These are phyloP conservation scores for Citrus maxima DNA, from an alignment of 345 rosid genomes.

Conservation along the genomic window DNA sequence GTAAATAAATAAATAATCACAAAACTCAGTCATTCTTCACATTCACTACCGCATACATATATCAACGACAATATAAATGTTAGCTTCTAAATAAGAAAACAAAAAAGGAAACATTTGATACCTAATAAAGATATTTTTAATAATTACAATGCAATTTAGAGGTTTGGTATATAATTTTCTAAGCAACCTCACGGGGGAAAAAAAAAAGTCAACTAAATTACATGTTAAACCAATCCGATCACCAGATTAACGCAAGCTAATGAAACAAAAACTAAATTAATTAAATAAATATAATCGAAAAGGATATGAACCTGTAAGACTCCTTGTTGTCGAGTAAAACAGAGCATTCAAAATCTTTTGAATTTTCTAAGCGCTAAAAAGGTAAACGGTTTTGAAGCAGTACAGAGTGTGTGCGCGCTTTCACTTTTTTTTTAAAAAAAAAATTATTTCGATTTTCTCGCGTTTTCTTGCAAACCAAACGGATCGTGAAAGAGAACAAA, in stretches of 20 bases:
- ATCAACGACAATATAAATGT: background rate
- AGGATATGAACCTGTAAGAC: background rate
- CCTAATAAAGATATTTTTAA: background rate
- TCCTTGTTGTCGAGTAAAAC: background rate
- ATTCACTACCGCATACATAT: background rate
- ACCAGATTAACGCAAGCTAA: background rate
- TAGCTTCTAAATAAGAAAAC: background rate
- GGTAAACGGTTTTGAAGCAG: background rate
- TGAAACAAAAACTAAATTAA: background rate
- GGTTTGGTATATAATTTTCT: background rate
- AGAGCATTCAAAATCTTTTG: background rate
- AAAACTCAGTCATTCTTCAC: background rate
- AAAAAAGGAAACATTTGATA: background rate
- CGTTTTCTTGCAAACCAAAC: conserved; percentile 8
- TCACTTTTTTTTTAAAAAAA: background rate
- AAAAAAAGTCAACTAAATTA: background rate
- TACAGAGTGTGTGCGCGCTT: background rate
- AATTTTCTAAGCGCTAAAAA: background rate
- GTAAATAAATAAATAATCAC: background rate
- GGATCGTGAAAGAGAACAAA: background rate
- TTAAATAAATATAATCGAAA: background rate
- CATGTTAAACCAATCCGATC: background rate
- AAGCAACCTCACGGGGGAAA: background rate
- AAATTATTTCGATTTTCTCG: background rate
- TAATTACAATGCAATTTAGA: background rate